These are phyloP conservation scores for Suillus sp. DNA, from an alignment of 768 basidiomycete species.

Conservation along the genomic window DNA sequence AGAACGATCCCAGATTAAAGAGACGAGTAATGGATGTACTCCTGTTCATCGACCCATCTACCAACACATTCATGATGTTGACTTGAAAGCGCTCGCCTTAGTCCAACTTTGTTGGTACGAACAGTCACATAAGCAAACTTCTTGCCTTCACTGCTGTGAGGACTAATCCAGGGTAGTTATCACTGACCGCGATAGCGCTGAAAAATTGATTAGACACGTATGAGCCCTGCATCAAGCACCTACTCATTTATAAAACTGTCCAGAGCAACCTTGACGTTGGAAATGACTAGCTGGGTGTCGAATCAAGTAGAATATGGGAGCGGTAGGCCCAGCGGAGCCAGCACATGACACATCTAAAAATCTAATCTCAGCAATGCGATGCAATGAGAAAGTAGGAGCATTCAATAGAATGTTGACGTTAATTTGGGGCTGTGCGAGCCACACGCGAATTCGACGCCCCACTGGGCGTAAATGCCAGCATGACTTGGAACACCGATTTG, in stretches of 20 bases:
- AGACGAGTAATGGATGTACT: too few relatives aligned
- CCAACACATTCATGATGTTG: too few relatives aligned
- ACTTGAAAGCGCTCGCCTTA: too few relatives aligned
- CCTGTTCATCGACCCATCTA: too few relatives aligned
- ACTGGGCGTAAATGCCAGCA: background rate
- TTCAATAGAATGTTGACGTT: background rate
- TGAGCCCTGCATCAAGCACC: background rate
- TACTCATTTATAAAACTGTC: conserved; percentile 28
- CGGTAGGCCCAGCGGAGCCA: background rate
- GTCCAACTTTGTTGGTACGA: too few relatives aligned
- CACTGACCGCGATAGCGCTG: too few relatives aligned
- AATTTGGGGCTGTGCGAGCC: background rate
- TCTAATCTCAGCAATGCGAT: background rate
- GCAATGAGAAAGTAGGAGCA: background rate
- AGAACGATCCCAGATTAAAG: too few relatives aligned
- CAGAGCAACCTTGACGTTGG: conserved; percentile 29
- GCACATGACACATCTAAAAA: background rate
- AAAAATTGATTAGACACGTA: too few relatives aligned
- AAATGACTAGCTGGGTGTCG: conserved; percentile 25
- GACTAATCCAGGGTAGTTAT: too few relatives aligned
- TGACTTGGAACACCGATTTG: background rate
- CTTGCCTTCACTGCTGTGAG: too few relatives aligned
- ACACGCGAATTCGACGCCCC: background rate
- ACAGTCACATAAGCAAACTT: too few relatives aligned
- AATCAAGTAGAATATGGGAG: background rate